phyloP scores from a whole-genome alignment of 805 yeast genomes.

The Wickerhamomyces bisporus region DNA sequence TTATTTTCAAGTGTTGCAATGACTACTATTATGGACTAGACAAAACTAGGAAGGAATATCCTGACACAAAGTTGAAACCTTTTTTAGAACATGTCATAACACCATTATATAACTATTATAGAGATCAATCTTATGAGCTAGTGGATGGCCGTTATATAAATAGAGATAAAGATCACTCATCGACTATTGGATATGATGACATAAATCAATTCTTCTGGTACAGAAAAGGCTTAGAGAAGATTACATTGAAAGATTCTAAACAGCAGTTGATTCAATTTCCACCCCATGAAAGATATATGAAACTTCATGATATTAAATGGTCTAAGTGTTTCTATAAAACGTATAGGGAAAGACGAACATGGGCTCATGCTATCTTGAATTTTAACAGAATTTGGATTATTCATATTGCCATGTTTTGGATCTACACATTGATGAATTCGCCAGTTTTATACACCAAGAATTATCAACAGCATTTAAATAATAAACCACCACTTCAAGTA shows the following conservation, averaged over 20 bases:
- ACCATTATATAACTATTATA: slow-evolving; percentile 62
- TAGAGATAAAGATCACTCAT: slow-evolving; percentile 58
- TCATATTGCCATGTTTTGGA: slow-evolving; percentile 74
- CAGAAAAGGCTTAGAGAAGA: slow-evolving; percentile 56
- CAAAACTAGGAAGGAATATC: slow-evolving; percentile 26
- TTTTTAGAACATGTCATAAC: slow-evolving; percentile 67
- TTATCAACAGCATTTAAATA: slow-evolving; percentile 48
- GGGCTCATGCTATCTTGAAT: slow-evolving; percentile 70
- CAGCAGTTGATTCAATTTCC: slow-evolving; percentile 29
- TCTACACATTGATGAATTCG: slow-evolving; percentile 63
- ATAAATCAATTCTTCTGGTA: slow-evolving; percentile 88
- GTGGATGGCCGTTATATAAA: slow-evolving; percentile 40
- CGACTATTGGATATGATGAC: slow-evolving; percentile 82
- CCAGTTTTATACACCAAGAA: slow-evolving; percentile 60
- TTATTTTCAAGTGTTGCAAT: slow-evolving; percentile 75
- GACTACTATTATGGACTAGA: slow-evolving; percentile 54
- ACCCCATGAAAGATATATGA: slow-evolving; percentile 48
- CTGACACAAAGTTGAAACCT: slow-evolving; percentile 27
- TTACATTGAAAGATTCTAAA: slow-evolving; percentile 41
- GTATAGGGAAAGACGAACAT: slow-evolving; percentile 65
- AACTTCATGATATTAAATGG: slow-evolving; percentile 61
- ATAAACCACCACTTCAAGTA: slow-evolving; percentile 55
- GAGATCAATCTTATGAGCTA: slow-evolving; percentile 46
- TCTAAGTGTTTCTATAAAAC: slow-evolving; percentile 64
- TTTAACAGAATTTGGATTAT: slow-evolving; percentile 79